These are phyloP conservation scores for Naganishia cerealis DNA, from an alignment of 1,284 basidiomycete species.

Conservation along the genomic window DNA sequence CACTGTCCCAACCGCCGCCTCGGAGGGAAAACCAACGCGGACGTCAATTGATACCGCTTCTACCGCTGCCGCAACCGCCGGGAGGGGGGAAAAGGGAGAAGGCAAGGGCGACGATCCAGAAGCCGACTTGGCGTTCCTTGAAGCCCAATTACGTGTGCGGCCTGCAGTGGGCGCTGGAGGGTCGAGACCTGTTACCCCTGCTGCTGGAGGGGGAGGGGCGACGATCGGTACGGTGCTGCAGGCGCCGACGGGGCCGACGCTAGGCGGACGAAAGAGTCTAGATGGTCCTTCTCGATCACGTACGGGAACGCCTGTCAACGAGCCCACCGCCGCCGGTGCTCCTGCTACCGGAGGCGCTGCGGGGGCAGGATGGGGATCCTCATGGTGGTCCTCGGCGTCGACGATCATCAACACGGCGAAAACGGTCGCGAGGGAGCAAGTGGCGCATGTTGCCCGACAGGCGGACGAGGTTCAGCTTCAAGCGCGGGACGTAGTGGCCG, in stretches of 20 bases:
- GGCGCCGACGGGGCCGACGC: slow-evolving; percentile 28
- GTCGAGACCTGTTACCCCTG: slow-evolving; percentile 21
- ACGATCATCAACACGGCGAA: slow-evolving; percentile 25
- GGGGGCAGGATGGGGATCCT: slow-evolving; percentile 55
- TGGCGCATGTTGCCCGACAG: slow-evolving; percentile 57
- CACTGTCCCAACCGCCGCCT: background rate
- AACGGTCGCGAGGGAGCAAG: slow-evolving; percentile 80
- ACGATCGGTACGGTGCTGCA: slow-evolving; percentile 31
- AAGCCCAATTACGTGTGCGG: slow-evolving; percentile 72
- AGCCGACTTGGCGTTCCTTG: slow-evolving; percentile 79
- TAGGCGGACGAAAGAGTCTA: background rate
- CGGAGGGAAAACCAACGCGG: background rate
- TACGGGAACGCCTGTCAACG: slow-evolving; percentile 29
- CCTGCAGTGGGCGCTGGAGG: slow-evolving; percentile 43
- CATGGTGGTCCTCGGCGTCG: slow-evolving; percentile 76
- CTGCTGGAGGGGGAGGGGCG: background rate
- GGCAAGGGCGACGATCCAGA: slow-evolving; percentile 51
- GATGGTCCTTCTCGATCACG: slow-evolving; percentile 22
- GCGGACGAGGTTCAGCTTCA: slow-evolving; percentile 87
- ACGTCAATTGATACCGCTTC: background rate
- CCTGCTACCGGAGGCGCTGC: background rate
- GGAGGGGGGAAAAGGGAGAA: slow-evolving; percentile 11
- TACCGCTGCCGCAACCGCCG: slow-evolving; percentile 6
- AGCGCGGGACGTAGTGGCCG: slow-evolving; percentile 60
- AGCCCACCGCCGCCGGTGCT: background rate